Evolutionary conservation across 106 monocot species (phyloP), one percentile per base, ranked within the genome.

Genomic region (Vanilla planifolia): DNA sequence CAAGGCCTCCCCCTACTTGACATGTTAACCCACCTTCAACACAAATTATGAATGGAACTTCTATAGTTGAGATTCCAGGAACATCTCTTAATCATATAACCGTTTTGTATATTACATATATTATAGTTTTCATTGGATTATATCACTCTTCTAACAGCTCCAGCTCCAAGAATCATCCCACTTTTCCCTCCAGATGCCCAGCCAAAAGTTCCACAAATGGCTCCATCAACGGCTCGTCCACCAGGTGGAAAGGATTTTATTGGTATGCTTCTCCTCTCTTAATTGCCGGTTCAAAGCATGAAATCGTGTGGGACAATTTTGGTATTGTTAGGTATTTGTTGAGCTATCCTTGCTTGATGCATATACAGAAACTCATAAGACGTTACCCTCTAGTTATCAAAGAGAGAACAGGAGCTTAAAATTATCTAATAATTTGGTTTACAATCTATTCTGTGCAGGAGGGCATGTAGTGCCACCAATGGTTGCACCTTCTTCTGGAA

Each of bases 391-490:
- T 20, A 0, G 17, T 35, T 15, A 9, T 53, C 20, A n/a, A n/a
- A n/a, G n/a, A n/a, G n/a, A n/a, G n/a, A n/a, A n/a, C n/a, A n/a
- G n/a, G n/a, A n/a, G n/a, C n/a, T n/a, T n/a, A n/a, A n/a, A n/a
- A 4, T 35, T 6, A 14, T 57, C 67, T 59, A 59, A 19, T 33
- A 3, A 6, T 16, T 3, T n/a, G 1, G 48, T 27, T 43, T 30
- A 47, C 36, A 32, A 47, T 21, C 5, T 37, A 15, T 3, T 15
- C 34, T 68, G 24, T 43, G 43, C 16, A 69, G 58, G 56, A 89
- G 89, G 72, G 29, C 74, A 73, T 44, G 40, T 66, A 21, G 26
- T 51, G 10, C 46, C 84, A 55, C 84, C 84, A 48, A 21, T 44
- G 26, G 55, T n/a, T 48, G 8, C 30, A 36, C 40, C 65, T 4